Evolutionary conservation across 305 asterid species (phyloP), one percentile per base, ranked within the genome.

Genomic region (Withania somnifera): DNA sequence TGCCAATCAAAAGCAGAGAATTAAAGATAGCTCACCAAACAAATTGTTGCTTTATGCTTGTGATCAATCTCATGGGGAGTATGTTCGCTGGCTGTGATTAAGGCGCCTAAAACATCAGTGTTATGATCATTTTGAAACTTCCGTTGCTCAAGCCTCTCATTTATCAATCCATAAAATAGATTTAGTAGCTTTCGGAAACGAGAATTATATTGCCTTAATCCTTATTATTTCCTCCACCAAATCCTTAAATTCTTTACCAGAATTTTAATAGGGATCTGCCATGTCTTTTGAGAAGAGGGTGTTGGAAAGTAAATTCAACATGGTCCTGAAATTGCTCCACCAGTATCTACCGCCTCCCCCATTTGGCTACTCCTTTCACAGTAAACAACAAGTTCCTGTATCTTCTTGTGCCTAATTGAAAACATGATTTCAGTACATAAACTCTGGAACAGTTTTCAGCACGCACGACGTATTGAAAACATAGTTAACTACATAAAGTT

Each of bases 271-370:
- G 0, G 87, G 85, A 15, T 69, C 84, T 0, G 64, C 36, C 11
- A 84, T 30, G 22, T 89, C 89, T 9, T 28, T 80, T 0, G 91
- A 89, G 9, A 89, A 86, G 0, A 88, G 63, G 0, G 89, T 85
- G 9, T 81, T 80, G 9, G 89, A 83, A 63, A 88, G 30, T 4
- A 88, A 53, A 69, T 89, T 87, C 15, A 86, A 75, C 13, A 85
- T 7, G 2, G 88, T 87, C 20, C 82, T 77, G 34, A 83, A 1
- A 84, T 87, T 2, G 84, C 86, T 6, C 80, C 83, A n/a, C 90
- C 88, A 3, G 87, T 58, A 51, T 87, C 79, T 76, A 89, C 77
- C 0, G 57, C 82, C 2, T 82, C 26, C 14, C 89, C 89, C 0
- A 17, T 11, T 11, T 0, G 14, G 83, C 87, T 45, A 14, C 83